Base-by-base conservation (phyloP, 192 early-diverging fungal genomes). In the Coemansia sp. region DNA sequence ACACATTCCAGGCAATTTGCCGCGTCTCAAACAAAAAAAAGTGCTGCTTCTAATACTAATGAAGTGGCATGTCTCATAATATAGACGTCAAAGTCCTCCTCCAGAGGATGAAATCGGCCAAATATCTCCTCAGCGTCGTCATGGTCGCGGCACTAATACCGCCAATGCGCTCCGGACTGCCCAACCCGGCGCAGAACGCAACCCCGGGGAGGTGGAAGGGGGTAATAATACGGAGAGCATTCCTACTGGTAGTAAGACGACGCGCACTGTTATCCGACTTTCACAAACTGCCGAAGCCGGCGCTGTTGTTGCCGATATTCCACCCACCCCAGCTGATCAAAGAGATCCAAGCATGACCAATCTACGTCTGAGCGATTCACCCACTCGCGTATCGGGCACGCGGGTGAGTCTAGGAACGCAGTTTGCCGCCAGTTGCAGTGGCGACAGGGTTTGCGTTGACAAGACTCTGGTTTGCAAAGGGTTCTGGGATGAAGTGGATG, bases 391-490 rank as follows among this genome's bases (percentile, higher is more conserved):
- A 6, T 50, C 48, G 21, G 48, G 21, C 4, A 50, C 19, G 25
- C 11, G 7, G 19, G 48, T 25, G 21, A 21, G 5, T 25, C 5
- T 25, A 25, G 23, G 34, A 6, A 12, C 6, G 5, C n/a, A 50
- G 7, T 25, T 50, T 25, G 23, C 48, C 1, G 21, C 2, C 10
- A 9, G 5, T 10, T 7, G 48, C 5, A 5, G 21, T 11, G 7
- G 8, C 48, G 9, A 25, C 48, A 19, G 11, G 21, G 6, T 21
- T n/a, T 51, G 48, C 15, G 64, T 66, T 23, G 48, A 66, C 12
- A 66, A 55, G 32, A 38, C 64, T 11, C 64, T 66, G 4, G 19
- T 66, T 10, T 66, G 48, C 34, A 51, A 53, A 46, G 64, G 64
- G 7, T 66, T 66, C 48, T 55, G 48, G 64, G 64, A 66, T 2